Conservation (phyloP, 352 stramenopile genomes). For the Aphanomyces euteiches region DNA sequence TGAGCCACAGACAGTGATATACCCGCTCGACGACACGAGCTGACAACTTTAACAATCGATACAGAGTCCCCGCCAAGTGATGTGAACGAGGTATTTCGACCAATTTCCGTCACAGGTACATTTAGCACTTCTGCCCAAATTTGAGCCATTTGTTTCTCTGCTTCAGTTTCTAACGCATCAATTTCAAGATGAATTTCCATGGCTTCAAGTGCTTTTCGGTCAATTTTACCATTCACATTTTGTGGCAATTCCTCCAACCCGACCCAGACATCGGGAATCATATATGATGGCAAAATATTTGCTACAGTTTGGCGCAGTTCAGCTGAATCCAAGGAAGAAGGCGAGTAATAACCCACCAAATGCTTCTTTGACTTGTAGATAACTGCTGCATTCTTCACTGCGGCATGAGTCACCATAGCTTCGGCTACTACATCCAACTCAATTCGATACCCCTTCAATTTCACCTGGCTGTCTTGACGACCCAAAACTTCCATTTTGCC, state of each 20-base stretch:
- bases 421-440: conserved; percentile 89
- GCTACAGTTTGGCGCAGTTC: conserved; percentile 69
- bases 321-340: conserved; percentile 61
- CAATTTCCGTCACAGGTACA: conserved; percentile 51
- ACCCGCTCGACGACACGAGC: neutral
- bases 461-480: conserved; percentile 94
- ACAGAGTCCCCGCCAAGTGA: conserved; percentile 62
- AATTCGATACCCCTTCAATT: conserved; percentile 93
- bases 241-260: conserved; percentile 78
- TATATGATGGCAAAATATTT: conserved; percentile 75
- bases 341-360: conserved; percentile 89
- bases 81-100: conserved; percentile 69
- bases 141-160: conserved; percentile 51
- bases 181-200: conserved; percentile 56
- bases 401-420: conserved; percentile 74
- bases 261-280: conserved; percentile 78
- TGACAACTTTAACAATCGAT: neutral
- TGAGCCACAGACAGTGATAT: neutral
- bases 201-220: conserved; percentile 85
- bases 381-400: conserved; percentile 85
- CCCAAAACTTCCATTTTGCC: conserved; percentile 90
- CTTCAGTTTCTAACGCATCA: conserved; percentile 47
- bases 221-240: conserved; percentile 86
- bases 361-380: conserved; percentile 89
- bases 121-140: conserved; percentile 69